phyloP scores from a whole-genome alignment of 1,284 basidiomycete genomes.

The Fomitopsis betulina region DNA sequence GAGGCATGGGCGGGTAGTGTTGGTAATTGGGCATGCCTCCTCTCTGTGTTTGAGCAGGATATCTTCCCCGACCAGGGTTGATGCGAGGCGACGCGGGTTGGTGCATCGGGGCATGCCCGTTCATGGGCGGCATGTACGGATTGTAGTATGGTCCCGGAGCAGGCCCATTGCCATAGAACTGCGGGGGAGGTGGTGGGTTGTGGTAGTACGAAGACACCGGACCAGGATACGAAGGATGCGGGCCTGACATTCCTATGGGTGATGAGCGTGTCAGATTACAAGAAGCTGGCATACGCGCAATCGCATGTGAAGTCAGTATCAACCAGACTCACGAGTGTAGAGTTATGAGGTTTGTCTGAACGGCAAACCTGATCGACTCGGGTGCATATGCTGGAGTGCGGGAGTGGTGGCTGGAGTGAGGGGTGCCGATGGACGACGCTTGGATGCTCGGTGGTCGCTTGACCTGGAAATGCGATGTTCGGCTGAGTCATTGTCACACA shows the following conservation, averaged over 20 bases:
- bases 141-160: constrained; percentile 26
- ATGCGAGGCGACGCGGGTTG: constrained; percentile 26
- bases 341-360: background rate
- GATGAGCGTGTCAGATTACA: constrained; percentile 2
- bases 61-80: constrained; percentile 23
- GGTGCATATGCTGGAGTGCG: background rate
- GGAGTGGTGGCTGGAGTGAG: background rate
- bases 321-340: background rate
- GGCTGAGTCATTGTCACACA: background rate
- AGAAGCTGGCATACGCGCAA: constrained; percentile 5
- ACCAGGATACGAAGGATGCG: constrained; percentile 29
- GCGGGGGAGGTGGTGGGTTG: constrained; percentile 20
- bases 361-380: background rate
- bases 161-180: constrained; percentile 20
- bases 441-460: background rate
- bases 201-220: constrained; percentile 29
- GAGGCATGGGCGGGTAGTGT: constrained; percentile 20
- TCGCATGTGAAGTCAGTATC: constrained; percentile 1
- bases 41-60: constrained; percentile 22
- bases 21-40: constrained; percentile 22
- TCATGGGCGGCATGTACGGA: constrained; percentile 27
- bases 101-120: constrained; percentile 22
- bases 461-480: background rate
- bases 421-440: background rate
- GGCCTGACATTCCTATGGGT: constrained; percentile 25